Evolutionary conservation across 352 stramenopile species (phyloP).

Genomic region (Phytopythium ostracodes): DNA sequence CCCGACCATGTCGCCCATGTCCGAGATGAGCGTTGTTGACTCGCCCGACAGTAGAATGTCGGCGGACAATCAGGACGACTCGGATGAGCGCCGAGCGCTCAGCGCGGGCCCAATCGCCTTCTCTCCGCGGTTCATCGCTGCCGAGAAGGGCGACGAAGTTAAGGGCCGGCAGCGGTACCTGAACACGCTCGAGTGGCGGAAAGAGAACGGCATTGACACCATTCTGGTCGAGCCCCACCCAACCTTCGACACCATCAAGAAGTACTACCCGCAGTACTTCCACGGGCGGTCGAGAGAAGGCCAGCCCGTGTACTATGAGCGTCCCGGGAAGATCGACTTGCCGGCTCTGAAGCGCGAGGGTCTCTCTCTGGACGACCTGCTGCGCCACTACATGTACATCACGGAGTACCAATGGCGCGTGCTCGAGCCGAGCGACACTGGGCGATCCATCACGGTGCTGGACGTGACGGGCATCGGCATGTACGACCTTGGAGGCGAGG

Average conservation of each 20-base stretch:
- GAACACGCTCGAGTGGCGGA: conserved; percentile 80
- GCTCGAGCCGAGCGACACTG: conserved; percentile 69
- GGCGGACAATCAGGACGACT: conserved; percentile 11
- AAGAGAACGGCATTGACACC: conserved; percentile 82
- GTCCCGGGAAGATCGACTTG: conserved; percentile 84
- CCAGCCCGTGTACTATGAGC: conserved; percentile 81
- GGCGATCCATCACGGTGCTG: conserved; percentile 78
- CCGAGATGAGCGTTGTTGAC: conserved; percentile 10
- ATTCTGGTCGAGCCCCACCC: conserved; percentile 81
- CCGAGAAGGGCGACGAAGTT: conserved; percentile 79
- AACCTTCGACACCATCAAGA: conserved; percentile 88
- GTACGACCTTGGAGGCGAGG: conserved; percentile 83
- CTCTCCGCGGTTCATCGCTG: conserved; percentile 74
- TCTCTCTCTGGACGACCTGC: conserved; percentile 83
- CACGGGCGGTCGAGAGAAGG: conserved; percentile 78
- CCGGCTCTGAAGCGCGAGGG: conserved; percentile 81
- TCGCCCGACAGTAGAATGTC: conserved; percentile 9
- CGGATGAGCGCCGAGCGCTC: conserved; percentile 21
- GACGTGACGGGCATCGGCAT: conserved; percentile 85
- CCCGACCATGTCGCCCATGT: conserved; percentile 21
- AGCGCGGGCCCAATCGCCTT: conserved; percentile 68
- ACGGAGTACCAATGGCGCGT: conserved; percentile 89
- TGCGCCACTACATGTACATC: conserved; percentile 92
- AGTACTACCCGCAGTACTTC: conserved; percentile 91
- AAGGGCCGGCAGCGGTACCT: conserved; percentile 75